Base-by-base conservation (phyloP, 2,329 filamentous ascomycete species). In the Aureobasidium pullulans region DNA sequence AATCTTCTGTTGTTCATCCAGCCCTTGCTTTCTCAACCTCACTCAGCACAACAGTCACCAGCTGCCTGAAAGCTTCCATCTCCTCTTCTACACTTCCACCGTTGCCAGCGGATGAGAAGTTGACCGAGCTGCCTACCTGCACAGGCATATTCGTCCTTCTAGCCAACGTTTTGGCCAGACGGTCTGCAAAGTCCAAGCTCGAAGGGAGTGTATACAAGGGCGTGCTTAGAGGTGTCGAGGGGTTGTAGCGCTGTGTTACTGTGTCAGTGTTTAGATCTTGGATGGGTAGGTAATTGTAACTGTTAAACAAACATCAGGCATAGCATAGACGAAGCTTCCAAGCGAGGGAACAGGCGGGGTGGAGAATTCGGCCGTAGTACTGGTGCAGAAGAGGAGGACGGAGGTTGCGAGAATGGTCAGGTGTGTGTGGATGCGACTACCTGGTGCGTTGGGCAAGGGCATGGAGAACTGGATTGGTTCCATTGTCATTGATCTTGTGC, bases 91-190 rank as follows among this genome's bases (percentile, higher is more conserved):
- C 84, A 0, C 85, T 88, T 19, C 90, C 88, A 9, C 90, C 90
- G 67, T 91, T 82, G 1, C 86, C 88, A 6, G 86, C 81, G 67
- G 80, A 84, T 13, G 83, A 82, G 63, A 96, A 84, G 65, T 86
- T 90, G 67, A 95, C 84, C 36, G 91, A 96, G 70, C 89, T 95
- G 23, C 89, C 89, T 16, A 97, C 89, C 71, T 96, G 97, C n/a
- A 89, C 86, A 0, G 91, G 91, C 63, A 85, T 82, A 34, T 80
- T 77, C 31, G 86, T 82, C 66, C 84, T 87, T 57, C 84, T 83
- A n/a, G 88, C 89, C 13, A 97, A 74, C 2, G 96, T 81, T 71
- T 89, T 94, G 1, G 94, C 90, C 61, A 96, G 75, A 6, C 94
- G 84, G 1, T 86, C 89, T 1, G 93, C 87, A 71, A 96, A 96